phyloP scores from a whole-genome alignment of 2,329 filamentous ascomycete genomes.

The Aureobasidium sp. region DNA sequence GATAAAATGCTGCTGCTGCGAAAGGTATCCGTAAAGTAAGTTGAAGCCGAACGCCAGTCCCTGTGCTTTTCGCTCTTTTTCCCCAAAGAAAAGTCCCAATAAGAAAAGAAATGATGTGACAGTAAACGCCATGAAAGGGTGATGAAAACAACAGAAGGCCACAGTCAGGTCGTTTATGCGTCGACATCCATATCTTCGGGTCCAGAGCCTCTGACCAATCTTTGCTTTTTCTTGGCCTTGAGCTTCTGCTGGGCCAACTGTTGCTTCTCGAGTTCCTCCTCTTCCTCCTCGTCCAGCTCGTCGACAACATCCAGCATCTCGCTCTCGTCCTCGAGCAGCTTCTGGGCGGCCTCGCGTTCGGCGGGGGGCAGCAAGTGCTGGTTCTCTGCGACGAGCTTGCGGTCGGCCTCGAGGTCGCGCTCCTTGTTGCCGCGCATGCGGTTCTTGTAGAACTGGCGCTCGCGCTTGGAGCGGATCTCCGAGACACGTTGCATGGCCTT shows the following conservation, averaged over 20 bases:
- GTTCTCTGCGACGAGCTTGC: slow-evolving; percentile 85
- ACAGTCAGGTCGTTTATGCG: slow-evolving; percentile 17
- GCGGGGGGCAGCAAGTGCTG: slow-evolving; percentile 73
- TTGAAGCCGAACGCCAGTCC: slow-evolving; percentile 6
- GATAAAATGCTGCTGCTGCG: slow-evolving; percentile 4
- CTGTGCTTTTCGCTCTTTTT: slow-evolving; percentile 8
- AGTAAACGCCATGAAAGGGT: background rate
- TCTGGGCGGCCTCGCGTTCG: slow-evolving; percentile 33
- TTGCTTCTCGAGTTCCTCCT: slow-evolving; percentile 26
- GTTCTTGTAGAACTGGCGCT: slow-evolving; percentile 88
- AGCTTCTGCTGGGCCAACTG: slow-evolving; percentile 30
- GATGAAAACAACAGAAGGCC: background rate
- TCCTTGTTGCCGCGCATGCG: slow-evolving; percentile 87
- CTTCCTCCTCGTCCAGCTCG: slow-evolving; percentile 28
- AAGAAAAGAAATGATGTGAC: background rate
- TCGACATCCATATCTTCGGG: slow-evolving; percentile 34
- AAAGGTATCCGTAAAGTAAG: slow-evolving; percentile 1
- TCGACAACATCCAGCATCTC: slow-evolving; percentile 26
- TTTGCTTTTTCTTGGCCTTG: slow-evolving; percentile 39
- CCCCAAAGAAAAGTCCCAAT: background rate
- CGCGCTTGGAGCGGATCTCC: slow-evolving; percentile 74
- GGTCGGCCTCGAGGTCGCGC: slow-evolving; percentile 66
- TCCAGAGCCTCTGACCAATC: slow-evolving; percentile 35
- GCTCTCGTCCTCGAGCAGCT: slow-evolving; percentile 51
- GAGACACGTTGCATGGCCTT: slow-evolving; percentile 84